A percentile compares a stretch with the other conserved stretches of the same genome.
Conservation (phyloP, 192 early-diverging fungal species). For the Coemansia sp. region DNA sequence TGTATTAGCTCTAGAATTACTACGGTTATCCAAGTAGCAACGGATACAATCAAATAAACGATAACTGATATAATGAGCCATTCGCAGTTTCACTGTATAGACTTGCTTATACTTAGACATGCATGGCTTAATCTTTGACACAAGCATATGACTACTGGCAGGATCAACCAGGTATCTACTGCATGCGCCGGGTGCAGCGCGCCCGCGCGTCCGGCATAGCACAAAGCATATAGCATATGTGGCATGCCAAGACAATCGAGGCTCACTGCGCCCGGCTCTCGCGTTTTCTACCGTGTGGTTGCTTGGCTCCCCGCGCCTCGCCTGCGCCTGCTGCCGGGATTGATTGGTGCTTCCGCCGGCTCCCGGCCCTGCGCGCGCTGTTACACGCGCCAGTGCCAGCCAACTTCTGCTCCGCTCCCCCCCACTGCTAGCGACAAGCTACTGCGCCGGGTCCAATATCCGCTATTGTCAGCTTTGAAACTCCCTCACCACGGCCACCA, state of each 20-base stretch:
- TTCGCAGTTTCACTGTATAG: conserved; percentile 74
- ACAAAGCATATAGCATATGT: neutral
- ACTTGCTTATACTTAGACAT: conserved; percentile 69
- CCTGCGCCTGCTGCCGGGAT: neutral
- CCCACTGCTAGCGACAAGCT: neutral
- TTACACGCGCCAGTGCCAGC: neutral
- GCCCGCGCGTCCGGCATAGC: neutral
- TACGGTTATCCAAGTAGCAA: conserved; percentile 79
- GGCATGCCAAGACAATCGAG: too few species aligned
- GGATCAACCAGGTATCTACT: conserved; percentile 69
- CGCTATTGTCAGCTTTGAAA: conserved; percentile 10
- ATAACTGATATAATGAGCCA: conserved; percentile 87
- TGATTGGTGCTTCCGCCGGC: neutral
- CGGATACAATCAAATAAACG: conserved; percentile 74
- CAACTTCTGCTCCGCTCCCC: neutral
- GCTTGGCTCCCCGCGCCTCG: too few species aligned
- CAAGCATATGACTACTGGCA: conserved; percentile 78
- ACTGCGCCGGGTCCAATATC: too few species aligned
- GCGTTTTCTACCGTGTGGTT: neutral
- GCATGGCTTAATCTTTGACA: conserved; percentile 78
- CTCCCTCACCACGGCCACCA: conserved; percentile 1
- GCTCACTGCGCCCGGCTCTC: too few species aligned
- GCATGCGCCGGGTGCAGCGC: neutral
- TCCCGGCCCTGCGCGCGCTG: neutral
- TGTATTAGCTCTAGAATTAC: conserved; percentile 80